Base-by-base conservation (phyloP, 2,329 filamentous ascomycete species). In the Chaetomiaceae sp. region DNA sequence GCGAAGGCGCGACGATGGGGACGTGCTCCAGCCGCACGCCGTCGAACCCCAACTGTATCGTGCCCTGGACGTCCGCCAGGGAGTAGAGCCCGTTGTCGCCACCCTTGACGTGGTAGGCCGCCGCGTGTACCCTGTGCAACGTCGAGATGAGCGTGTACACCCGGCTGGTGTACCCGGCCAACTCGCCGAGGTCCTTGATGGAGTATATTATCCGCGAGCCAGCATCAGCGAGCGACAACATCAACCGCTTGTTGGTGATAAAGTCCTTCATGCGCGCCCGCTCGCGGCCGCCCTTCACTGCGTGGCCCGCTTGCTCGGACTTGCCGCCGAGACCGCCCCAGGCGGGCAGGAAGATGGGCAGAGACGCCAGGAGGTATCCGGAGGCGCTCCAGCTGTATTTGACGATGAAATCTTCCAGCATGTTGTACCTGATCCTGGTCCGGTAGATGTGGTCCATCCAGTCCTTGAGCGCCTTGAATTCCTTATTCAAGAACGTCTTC, bases 361-460 rank as follows among this genome's bases (percentile, higher is more conserved):
- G 77, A 3, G 92, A 95, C 1, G 92, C 94, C 53, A 99, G 79
- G 33, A 97, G 80, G 65, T 99, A 99, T 33, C 94, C 94, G 66
- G 96, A 96, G 0, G 94, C 94, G 59, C 91, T 97, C 94, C 94
- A 99, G 60, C 90, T 94, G 68, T 99, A 99, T 69, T 99, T 99
- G 55, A 99, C 76, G 45, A 99, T 90, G 65, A 99, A 96, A 68
- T 99, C 94, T 68, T 99, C 94, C 0, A 99, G 83, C 75, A 99
- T 99, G 68, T 97, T 99, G 75, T 99, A 99, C 15, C 91, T 86
- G 61, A 99, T 96, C 72, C 96, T 96, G 61, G 97, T 84, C 70
- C 91, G 91, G 72, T 99, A 99, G 60, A 99, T 96, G 40, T 89
- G 87, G 69, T 99, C 94, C 92, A 99, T 97, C 89, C 91, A 96